Evolutionary conservation across 2,329 filamentous ascomycete genomes (phyloP).

Genomic region (Fusarium paranaense): DNA sequence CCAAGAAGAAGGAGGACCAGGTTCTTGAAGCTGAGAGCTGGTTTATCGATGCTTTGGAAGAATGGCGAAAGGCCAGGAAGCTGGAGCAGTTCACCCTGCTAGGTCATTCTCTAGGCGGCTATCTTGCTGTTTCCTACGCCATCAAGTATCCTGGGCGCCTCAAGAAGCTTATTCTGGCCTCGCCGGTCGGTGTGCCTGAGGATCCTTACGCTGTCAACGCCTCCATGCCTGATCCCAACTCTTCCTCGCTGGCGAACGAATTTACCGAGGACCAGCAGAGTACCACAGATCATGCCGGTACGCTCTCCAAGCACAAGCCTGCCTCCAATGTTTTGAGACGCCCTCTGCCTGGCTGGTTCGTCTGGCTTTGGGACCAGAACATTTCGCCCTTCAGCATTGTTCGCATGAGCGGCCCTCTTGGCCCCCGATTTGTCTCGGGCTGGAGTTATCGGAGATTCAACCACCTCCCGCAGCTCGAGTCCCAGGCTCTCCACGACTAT

Average conservation of each 20-base stretch:
- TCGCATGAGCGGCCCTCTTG: slow-evolving; percentile 87
- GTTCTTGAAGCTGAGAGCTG: slow-evolving; percentile 91
- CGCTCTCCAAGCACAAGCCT: slow-evolving; percentile 51
- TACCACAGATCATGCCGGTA: slow-evolving; percentile 54
- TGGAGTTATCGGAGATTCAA: slow-evolving; percentile 96
- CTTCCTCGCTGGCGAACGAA: slow-evolving; percentile 80
- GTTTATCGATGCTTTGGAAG: slow-evolving; percentile 96
- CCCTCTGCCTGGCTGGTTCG: slow-evolving; percentile 85
- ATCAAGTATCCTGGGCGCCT: slow-evolving; percentile 94
- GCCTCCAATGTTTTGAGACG: slow-evolving; percentile 54
- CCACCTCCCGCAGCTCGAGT: slow-evolving; percentile 83
- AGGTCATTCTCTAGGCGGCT: slow-evolving; percentile 93
- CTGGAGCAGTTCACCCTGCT: slow-evolving; percentile 94
- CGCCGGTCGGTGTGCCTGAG: slow-evolving; percentile 93
- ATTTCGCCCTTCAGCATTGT: slow-evolving; percentile 94
- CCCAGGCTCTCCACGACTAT: slow-evolving; percentile 89
- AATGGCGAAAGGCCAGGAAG: slow-evolving; percentile 90
- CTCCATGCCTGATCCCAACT: slow-evolving; percentile 80
- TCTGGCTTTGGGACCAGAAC: slow-evolving; percentile 97
- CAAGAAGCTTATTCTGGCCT: slow-evolving; percentile 96
- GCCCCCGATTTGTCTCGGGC: slow-evolving; percentile 90
- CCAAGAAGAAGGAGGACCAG: slow-evolving; percentile 83
- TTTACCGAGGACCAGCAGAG: slow-evolving; percentile 79
- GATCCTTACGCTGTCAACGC: slow-evolving; percentile 90
- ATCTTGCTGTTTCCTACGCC: slow-evolving; percentile 94